phyloP scores from a whole-genome alignment of 176 grass and related monocot species.

The Lolium rigidum region DNA sequence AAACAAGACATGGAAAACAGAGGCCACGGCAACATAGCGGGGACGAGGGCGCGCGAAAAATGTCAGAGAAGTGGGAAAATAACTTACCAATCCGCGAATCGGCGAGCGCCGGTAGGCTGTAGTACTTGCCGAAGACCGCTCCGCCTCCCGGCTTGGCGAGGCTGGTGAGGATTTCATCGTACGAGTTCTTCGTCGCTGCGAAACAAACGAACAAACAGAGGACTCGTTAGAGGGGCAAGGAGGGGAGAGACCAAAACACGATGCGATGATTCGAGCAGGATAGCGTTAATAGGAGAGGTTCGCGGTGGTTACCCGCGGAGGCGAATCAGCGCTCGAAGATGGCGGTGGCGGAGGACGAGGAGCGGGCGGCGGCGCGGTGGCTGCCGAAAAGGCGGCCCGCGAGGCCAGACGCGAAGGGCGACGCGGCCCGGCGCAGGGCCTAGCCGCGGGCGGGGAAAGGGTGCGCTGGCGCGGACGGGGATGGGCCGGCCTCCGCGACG shows the following conservation, averaged over 20 bases:
- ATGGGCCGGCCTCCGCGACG: neutral
- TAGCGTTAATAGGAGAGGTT: too few relatives aligned
- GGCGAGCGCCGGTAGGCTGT: conserved; percentile 82
- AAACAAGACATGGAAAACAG: too few relatives aligned
- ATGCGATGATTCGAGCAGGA: neutral
- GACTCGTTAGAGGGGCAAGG: conserved; percentile 33
- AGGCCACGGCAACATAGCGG: neutral
- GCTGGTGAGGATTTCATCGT: conserved; percentile 76
- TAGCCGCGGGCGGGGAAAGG: conserved; percentile 10
- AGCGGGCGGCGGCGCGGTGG: conserved; percentile 50
- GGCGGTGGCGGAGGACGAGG: conserved; percentile 52
- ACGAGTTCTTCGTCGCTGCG: conserved; percentile 76
- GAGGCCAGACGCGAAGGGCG: conserved; percentile 62
- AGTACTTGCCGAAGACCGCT: conserved; percentile 82
- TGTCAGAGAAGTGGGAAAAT: neutral
- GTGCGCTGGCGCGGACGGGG: neutral
- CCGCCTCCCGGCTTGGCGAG: conserved; percentile 77
- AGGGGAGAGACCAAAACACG: neutral
- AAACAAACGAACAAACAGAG: neutral
- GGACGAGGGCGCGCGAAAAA: neutral
- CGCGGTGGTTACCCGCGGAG: conserved; percentile 71
- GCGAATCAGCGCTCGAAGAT: conserved; percentile 80
- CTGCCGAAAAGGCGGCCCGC: conserved; percentile 57
- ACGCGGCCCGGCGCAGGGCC: too few relatives aligned
- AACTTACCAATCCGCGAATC: conserved; percentile 84